Evolutionary conservation across 805 yeast species (phyloP), one percentile per base, ranked within the genome.

Genomic region (Monosporozyma unispora): DNA sequence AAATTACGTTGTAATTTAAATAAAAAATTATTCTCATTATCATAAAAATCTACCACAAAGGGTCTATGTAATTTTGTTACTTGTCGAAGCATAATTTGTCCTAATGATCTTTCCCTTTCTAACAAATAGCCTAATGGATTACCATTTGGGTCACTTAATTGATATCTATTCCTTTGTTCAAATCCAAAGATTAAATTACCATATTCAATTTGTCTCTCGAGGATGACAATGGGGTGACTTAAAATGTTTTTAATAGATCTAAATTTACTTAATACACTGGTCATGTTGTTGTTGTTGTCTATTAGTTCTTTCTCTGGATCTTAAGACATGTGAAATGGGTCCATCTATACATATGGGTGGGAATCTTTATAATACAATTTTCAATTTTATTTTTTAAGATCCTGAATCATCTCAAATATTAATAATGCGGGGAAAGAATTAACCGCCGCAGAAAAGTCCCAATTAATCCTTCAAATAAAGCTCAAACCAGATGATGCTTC

Each of bases 131-230:
- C 99, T 7, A 93, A 60, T 47, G 78, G 81, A 48, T 79, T 73
- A 0, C 98, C 98, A 54, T 71, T 57, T 0, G 84, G 75, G 63
- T 87, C 84, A 80, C 82, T 75, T 42, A 93, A 76, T 11, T 73
- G 75, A 62, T 91, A 91, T 54, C 75, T 71, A 63, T 90, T 91
- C 1, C 93, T 87, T 68, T 93, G 98, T 64, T 91, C 98, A 58
- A 86, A 87, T 1, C 97, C 97, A 11, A 90, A 61, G 48, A 89
- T 76, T 16, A 93, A 73, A 61, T 88, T 90, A 88, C 88, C 82
- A 71, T 83, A 76, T 69, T 93, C 98, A 22, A 93, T 72, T 61
- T 87, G 85, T 50, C 99, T 75, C 61, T 91, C 96, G 44, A 93
- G 79, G 0, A 91, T 88, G 19, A 91, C 66, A 4, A 91, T 84